Base-by-base conservation (phyloP, 2,329 filamentous ascomycete genomes). In the Emmonsiellopsis sp. region DNA sequence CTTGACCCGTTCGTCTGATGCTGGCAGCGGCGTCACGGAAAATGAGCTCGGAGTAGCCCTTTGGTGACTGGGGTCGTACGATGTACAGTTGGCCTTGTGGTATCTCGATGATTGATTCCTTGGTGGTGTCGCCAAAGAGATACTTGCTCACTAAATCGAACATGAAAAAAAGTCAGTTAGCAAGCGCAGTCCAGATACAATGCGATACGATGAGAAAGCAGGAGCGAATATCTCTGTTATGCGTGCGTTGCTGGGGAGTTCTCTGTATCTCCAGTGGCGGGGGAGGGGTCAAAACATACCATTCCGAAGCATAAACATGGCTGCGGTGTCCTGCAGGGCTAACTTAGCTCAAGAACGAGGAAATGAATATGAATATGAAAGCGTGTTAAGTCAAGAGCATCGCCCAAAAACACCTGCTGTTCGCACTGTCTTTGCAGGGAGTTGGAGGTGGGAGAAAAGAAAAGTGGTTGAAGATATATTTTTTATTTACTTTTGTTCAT, bases 41-140 rank as follows among this genome's bases (percentile, higher is more conserved):
- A 72, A 98, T 95, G 67, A 97, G 89, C 72, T 98, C 93, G 1
- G 92, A 96, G 70, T 96, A 97, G 60, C 93, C 93, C 71, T 98
- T 98, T 54, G 92, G 90, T 7, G 92, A 97, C 49, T 89, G 82
- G 9, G 93, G 93, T 63, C 93, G 88, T 63, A 98, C 93, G 61
- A 98, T 86, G 72, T 96, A 98, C 44, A 98, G 88, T 72, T 97
- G 91, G 67, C 93, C 93, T 71, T 97, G 90, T 13, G 91, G 84
- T 43, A 98, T 85, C 69, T 97, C 91, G 72, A 95, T 89, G 67
- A 98, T 83, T 47, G 89, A 87, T 76, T 97, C 91, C 71, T 96
- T 92, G 68, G 84, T 89, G 65, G 82, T 82, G 70, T 94, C 90
- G 60, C 85, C 84, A 69, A 97, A 97, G 67, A 97, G 84, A 66